Base-by-base conservation (phyloP, 2,329 filamentous ascomycete genomes). In the Ophidiomyces ophidiicola region DNA sequence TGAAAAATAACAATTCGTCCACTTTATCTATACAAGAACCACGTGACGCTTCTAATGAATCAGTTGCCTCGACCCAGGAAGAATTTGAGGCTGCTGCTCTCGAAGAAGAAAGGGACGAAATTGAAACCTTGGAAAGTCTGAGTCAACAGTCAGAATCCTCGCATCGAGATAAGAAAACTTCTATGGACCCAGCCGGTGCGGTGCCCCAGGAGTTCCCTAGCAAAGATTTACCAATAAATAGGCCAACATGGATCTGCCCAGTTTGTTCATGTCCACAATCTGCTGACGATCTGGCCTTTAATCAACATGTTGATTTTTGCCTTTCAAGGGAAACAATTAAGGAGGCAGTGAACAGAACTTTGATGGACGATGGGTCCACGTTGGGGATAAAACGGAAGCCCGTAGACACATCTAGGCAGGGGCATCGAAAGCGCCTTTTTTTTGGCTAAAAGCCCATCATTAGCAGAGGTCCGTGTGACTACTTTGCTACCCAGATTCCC, bases 301-400 rank as follows among this genome's bases (percentile, higher is more conserved):
- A 98, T 49, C 75, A 81, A 41, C 90, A 98, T 53, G 86, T 98
- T 36, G 90, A 98, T 56, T 72, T 82, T 6, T 98, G 90, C 57
- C 70, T 98, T 1, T 94, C 87, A 0, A 71, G 79, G 40, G 76
- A 82, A 53, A 83, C 85, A 0, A 96, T 98, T 50, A 80, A 80
- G 32, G 84, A 94, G 51, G 80, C 76, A 0, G 78, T 90, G 1
- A 78, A 83, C 42, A 69, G 40, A 60, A 68, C 44, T 54, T 53
- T 34, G 36, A 54, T 19, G 41, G 53, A 46, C 46, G 43, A 32
- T 28, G 44, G 33, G 11, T 35, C 24, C 35, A 44, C 12, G 20
- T 32, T 29, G 37, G 51, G 23, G 37, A 49, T 32, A 32, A 31
- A 38, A 25, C 49, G 48, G 17, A 44, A 44, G 30, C 18, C 42